Evolutionary conservation across 2,329 filamentous ascomycete genomes (phyloP).

Genomic region (Talaromyces islandicus): DNA sequence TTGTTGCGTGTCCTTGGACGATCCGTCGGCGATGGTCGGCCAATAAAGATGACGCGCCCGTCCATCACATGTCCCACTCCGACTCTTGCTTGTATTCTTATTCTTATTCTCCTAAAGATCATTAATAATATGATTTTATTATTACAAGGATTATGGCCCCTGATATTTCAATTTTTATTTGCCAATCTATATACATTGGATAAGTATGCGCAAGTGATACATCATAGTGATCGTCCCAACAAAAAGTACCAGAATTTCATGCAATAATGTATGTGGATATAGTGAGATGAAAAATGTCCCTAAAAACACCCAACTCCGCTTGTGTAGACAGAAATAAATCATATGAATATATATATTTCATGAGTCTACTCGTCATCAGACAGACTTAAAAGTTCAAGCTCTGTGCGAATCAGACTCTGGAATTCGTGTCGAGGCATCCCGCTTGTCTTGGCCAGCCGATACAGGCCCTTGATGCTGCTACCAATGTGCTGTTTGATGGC

Average conservation of each 20-base stretch:
- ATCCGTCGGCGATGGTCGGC: neutral
- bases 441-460: conserved; percentile 52
- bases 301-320: conserved; percentile 1
- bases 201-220: neutral
- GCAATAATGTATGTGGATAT: neutral
- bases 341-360: neutral
- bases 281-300: neutral
- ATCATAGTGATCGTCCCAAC: neutral
- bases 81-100: neutral
- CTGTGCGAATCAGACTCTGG: conserved; percentile 52
- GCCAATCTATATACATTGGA: neutral
- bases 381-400: conserved; percentile 53
- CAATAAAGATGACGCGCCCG: neutral
- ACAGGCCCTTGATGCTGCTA: conserved; percentile 59
- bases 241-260: neutral
- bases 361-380: conserved; percentile 44
- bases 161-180: neutral
- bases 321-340: neutral
- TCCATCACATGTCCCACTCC: neutral
- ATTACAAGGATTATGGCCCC: neutral
- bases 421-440: conserved; percentile 57
- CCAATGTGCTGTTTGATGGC: conserved; percentile 60
- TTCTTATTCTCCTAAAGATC: neutral
- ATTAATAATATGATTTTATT: too few relatives aligned
- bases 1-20: neutral